Evolutionary conservation across 139 green algal species (phyloP), one percentile per base, ranked within the genome.

Genomic region (Coccomyxa sp.): DNA sequence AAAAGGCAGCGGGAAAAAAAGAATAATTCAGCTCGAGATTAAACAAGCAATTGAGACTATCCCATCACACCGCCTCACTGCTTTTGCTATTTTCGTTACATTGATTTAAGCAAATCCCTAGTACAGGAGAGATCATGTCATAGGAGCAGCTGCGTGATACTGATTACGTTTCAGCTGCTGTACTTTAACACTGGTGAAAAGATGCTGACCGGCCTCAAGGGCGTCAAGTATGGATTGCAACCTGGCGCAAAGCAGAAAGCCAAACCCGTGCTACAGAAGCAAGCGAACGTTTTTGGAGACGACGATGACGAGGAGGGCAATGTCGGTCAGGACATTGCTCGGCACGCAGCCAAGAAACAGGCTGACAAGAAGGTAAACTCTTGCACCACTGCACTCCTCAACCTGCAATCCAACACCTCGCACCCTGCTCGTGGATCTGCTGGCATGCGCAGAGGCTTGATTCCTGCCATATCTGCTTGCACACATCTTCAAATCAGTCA

Each of bases 181-280:
- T 71, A 51, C 3, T 7, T 51, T 51, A 7, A 75, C 17, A 17
- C 30, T n/a, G 51, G 58, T 30, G 58, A 63, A 32, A 31, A 30
- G 14, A 89, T 89, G 82, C 28, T 92, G 1, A 89, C 92, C 12
- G 94, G 94, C 0, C 80, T 93, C 66, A 93, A 94, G 77, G 92
- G 93, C 38, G 91, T 96, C 1, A 93, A 93, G 79, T 97, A 97
- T 87, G 94, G 94, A 0, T 81, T 97, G 66, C 85, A 88, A 67
- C 87, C 79, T 51, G 86, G 83, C 59, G 67, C 38, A 51, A 87
- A 85, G 78, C 71, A 84, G 58, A 88, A 87, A 58, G 38, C 86
- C 25, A 87, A 87, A 75, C 31, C 81, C 28, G 77, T 31, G 63
- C 23, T 27, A 18, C 59, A 71, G 75, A 38, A 67, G n/a, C 15